Base-by-base conservation (phyloP, 2,329 filamentous ascomycete genomes). In the Pseudocercospora cruenta region DNA sequence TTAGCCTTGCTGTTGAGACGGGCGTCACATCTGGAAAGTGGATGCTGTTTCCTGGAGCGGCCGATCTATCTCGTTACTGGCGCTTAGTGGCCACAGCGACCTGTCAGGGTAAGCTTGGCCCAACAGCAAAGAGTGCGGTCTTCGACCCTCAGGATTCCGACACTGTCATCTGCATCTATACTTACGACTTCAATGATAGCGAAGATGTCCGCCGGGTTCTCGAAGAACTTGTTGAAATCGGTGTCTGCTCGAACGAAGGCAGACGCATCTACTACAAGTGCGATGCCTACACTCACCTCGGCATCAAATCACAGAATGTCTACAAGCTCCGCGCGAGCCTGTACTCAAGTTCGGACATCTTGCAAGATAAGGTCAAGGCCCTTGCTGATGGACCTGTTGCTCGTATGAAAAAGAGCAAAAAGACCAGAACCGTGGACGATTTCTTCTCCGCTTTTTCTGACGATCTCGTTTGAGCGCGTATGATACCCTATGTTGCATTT, bases 201-300 rank as follows among this genome's bases (percentile, higher is more conserved):
- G 80, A 83, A 3, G 92, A 96, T 74, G 85, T 96, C 5, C 83
- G 82, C 28, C 84, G 90, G 51, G 90, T 96, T 3, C 80, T 94
- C 45, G 75, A 82, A 65, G 85, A 82, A 69, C 78, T 96, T 67
- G 63, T 69, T 14, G 82, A 88, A 63, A 80, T 93, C 65, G 87
- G 85, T 7, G 79, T 95, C 43, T 82, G 90, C 16, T 71, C 74
- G 6, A 19, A 70, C 24, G 71, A 74, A 14, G 59, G 81, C 3
- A 81, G 80, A 54, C 80, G 82, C 0, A 88, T 95, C 58, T 94
- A 92, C 76, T 96, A 96, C 80, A 96, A 96, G 75, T 86, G 86
- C 71, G 89, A 90, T 85, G 76, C 82, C 77, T 86, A 81, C 66
- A 83, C 81, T 0, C 74, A 81, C 47, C 74, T 83, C 16, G 73